phyloP scores from a whole-genome alignment of 225 moss, liverwort and hornwort genomes.

The Physcomitrellopsis africana region DNA sequence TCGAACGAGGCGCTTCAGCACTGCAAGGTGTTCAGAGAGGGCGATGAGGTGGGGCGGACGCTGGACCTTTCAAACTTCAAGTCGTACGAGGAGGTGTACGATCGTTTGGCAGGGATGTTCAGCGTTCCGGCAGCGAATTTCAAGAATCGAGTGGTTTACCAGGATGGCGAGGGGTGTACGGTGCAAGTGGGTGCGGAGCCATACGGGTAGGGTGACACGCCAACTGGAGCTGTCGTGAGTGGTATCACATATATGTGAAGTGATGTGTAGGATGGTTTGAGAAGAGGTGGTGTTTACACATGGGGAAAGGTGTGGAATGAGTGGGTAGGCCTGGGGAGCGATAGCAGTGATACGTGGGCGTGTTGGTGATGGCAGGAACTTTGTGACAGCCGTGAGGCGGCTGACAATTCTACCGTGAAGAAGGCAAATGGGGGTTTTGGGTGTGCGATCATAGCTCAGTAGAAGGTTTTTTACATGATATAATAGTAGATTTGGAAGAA shows the following conservation, averaged over 20 bases:
- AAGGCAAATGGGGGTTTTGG: constrained; percentile 45
- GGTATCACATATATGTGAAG: too few relatives aligned
- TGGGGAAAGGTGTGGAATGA: too few relatives aligned
- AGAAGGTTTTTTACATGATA: not conserved
- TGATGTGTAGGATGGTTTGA: too few relatives aligned
- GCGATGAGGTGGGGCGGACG: constrained; percentile 92
- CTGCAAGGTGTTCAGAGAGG: constrained; percentile 96
- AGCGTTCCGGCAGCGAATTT: constrained; percentile 68
- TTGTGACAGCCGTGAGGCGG: constrained; percentile 79
- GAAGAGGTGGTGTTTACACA: too few relatives aligned
- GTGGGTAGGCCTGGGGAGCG: too few relatives aligned
- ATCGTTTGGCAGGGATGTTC: constrained; percentile 88
- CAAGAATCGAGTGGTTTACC: constrained; percentile 73
- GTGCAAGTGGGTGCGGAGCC: constrained; percentile 80
- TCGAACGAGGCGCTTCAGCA: constrained; percentile 66
- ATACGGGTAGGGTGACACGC: constrained; percentile 61
- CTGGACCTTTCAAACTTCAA: constrained; percentile 79
- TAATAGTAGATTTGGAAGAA: too few relatives aligned
- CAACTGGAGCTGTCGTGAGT: not conserved
- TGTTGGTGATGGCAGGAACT: constrained; percentile 67
- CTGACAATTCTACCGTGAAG: constrained; percentile 73
- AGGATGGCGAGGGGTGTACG: constrained; percentile 67
- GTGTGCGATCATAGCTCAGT: constrained; percentile 69
- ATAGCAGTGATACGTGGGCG: constrained; percentile 10
- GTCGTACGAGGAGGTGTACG: constrained; percentile 83